Evolutionary conservation across 768 basidiomycete species (phyloP).

Genomic region (Leucocoprinus sp.): DNA sequence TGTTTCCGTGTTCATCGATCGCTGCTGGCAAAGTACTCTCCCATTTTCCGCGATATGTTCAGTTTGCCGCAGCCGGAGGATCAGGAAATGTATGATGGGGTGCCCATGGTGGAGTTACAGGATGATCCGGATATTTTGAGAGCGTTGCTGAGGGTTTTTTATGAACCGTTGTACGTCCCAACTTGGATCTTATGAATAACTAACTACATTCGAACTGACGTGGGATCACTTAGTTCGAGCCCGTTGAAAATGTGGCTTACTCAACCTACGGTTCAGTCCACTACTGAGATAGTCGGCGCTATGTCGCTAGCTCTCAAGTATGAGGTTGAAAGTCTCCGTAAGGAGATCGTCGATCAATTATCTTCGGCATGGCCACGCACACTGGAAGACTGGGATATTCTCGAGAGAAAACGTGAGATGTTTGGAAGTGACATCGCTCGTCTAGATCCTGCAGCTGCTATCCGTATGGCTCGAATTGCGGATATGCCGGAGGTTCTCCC

Average conservation of each 20-base stretch:
- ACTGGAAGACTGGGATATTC: constrained; percentile 8
- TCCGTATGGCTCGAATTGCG: constrained; percentile 7
- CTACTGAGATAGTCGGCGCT: constrained; percentile 7
- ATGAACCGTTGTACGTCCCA: constrained; percentile 7
- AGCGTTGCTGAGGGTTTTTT: constrained; percentile 5
- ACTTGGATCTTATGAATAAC: not conserved
- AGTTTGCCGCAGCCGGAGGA: constrained; percentile 7
- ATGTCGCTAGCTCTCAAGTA: constrained; percentile 10
- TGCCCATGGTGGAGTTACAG: constrained; percentile 4
- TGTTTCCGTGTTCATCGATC: constrained; percentile 11
- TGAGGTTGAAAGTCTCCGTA: constrained; percentile 8
- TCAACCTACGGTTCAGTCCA: constrained; percentile 1
- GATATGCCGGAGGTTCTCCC: constrained; percentile 6
- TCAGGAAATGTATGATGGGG: constrained; percentile 6
- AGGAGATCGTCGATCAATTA: constrained; percentile 7
- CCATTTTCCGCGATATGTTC: constrained; percentile 11
- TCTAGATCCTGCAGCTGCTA: constrained; percentile 7
- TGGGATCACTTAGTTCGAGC: not conserved
- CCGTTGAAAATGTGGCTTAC: constrained; percentile 7
- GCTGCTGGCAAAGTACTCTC: constrained; percentile 11
- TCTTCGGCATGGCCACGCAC: constrained; percentile 8
- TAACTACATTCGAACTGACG: not conserved
- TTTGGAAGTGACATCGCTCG: constrained; percentile 5
- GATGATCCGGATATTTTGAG: constrained; percentile 6
- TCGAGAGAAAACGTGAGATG: constrained; percentile 9